Base-by-base conservation (phyloP, 306 rosid genomes). In the Vigna angularis region DNA sequence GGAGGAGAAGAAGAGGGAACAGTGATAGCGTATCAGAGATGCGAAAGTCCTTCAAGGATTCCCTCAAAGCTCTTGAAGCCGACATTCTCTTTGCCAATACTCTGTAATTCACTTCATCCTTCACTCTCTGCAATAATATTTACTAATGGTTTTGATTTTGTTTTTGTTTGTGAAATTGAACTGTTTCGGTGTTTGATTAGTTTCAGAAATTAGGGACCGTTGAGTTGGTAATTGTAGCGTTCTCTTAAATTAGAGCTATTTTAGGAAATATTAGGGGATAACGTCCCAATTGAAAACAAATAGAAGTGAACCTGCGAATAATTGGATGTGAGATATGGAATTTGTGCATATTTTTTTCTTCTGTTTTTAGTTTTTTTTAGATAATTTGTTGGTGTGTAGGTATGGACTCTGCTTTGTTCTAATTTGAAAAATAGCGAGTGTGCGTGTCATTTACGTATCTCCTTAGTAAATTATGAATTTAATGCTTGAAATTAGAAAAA, bases 41-140 rank as follows among this genome's bases (percentile, higher is more conserved):
- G 76, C 70, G 66, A 2, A 81, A 74, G 50, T 75, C 84, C 5
- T 81, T 81, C 81, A 81, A 75, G 72, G 84, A 81, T 74, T 81
- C 84, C 16, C 76, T 81, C 72, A 81, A 81, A 81, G 84, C 84
- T 66, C 84, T 81, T 58, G 71, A 81, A 67, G 84, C 81, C 38
- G 81, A 81, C n/a, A 75, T 81, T 6, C 80, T 74, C 3, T 69
- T 57, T 3, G 84, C 84, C 40, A 81, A 81, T 59, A 68, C 76
- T 57, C 72, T 81, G 84, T 81, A 81, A 74, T 80, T 64, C 48
- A 18, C 68, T 1, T 5, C 3, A 9, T 40, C 4, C 10, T 52
- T 9, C 34, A 12, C 71, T 6, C 49, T 62, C 13, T 50, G 16
- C 51, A 50, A 34, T 20, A 64, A 34, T 20, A 18, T 75, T 20